Base-by-base conservation (phyloP, 2,329 filamentous ascomycete genomes). In the Fusarium pseudograminearum region DNA sequence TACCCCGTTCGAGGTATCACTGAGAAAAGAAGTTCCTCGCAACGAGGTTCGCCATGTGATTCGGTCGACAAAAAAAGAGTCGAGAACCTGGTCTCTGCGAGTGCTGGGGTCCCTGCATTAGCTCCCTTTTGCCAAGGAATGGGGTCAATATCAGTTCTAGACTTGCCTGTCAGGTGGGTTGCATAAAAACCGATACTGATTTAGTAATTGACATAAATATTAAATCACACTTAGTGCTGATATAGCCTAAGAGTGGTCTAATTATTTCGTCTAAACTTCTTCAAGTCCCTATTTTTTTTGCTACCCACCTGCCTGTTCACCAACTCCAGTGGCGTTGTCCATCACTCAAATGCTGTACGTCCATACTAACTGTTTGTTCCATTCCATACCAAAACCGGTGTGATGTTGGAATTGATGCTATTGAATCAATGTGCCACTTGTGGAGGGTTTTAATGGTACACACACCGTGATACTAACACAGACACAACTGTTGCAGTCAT, bases 51-150 rank as follows among this genome's bases (percentile, higher is more conserved):
- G 31, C 28, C 24, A 33, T 51, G 36, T 60, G 42, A 60, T 66
- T 65, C 24, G 48, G 30, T 18, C 22, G 11, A 64, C 44, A 16
- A 46, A 36, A 30, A 64, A 40, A 65, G 30, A 65, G 61, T 55
- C 61, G 41, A 54, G 62, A 65, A 63, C 60, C 62, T 61, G 61
- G 54, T 65, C 62, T 33, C 63, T 66, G 61, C 55, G 41, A 48
- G 57, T 56, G 24, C 63, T 66, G 56, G 63, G 61, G 61, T 61
- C 63, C 63, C 61, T 66, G 61, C 63, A 66, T 66, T 66, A 66
- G 63, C 61, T 61, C 51, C 44, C 61, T 45, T 41, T 31, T 33
- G 63, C 65, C 61, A 55, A 61, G 54, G 60, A 54, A 65, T 65
- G 62, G 45, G 36, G 36, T 33, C 31, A 60, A 42, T 31, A 60